phyloP scores from a whole-genome alignment of 345 rosid species.

The Rhizophora mangle region DNA sequence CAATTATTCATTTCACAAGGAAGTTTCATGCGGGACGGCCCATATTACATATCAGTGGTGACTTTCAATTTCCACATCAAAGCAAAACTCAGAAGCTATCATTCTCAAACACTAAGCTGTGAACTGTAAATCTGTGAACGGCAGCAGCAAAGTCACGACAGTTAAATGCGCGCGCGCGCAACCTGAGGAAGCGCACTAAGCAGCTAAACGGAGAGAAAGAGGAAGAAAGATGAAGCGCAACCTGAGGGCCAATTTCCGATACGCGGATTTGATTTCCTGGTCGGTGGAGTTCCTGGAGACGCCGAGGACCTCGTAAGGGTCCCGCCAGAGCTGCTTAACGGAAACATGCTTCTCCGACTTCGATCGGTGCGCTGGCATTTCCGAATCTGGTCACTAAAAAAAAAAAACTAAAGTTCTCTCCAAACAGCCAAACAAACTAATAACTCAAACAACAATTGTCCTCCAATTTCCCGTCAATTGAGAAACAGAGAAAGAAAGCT shows the following conservation, averaged over 20 bases:
- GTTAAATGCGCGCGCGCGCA: too few relatives aligned
- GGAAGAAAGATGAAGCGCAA: conserved; percentile 4
- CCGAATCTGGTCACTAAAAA: neutral
- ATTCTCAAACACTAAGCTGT: too few relatives aligned
- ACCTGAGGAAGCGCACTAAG: neutral
- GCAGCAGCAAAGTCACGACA: too few relatives aligned
- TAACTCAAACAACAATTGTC: neutral
- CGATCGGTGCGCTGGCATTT: conserved; percentile 29
- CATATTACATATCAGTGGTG: too few relatives aligned
- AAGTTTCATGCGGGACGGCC: too few relatives aligned
- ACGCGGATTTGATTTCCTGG: conserved; percentile 90
- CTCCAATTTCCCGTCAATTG: neutral
- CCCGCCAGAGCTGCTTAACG: conserved; percentile 72
- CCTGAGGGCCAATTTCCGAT: conserved; percentile 96
- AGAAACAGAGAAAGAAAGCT: neutral
- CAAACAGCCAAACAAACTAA: neutral
- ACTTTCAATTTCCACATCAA: too few relatives aligned
- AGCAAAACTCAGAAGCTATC: too few relatives aligned
- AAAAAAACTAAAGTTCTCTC: neutral
- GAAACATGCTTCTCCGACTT: conserved; percentile 58
- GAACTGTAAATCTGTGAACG: too few relatives aligned
- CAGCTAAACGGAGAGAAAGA: neutral
- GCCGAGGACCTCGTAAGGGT: conserved; percentile 87
- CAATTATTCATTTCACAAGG: too few relatives aligned
- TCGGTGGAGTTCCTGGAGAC: conserved; percentile 74